phyloP scores from a whole-genome alignment of 345 rosid species.

The Lumnitzera racemosa region DNA sequence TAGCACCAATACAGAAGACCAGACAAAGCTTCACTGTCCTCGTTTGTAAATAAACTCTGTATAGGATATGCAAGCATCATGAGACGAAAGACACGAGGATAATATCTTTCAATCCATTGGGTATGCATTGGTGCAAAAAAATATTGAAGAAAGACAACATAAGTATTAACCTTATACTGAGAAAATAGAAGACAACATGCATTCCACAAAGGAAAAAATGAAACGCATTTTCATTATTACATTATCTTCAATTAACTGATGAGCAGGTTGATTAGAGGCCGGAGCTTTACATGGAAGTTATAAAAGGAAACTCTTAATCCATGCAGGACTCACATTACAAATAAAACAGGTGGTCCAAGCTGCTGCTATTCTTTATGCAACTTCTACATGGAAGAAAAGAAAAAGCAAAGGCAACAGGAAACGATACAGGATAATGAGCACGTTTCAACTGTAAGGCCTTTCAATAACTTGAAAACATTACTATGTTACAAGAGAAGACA shows the following conservation, averaged over 20 bases:
- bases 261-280: background rate
- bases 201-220: background rate
- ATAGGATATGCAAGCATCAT: too few relatives aligned
- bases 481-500: conserved; percentile 6
- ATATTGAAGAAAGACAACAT: too few relatives aligned
- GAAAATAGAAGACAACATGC: too few relatives aligned
- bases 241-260: background rate
- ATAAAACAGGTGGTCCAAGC: conserved; percentile 9
- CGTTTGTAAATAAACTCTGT: too few relatives aligned
- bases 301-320: conserved; percentile 4
- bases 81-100: too few relatives aligned
- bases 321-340: conserved; percentile 5
- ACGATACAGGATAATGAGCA: background rate
- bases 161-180: too few relatives aligned
- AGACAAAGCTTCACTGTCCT: too few relatives aligned
- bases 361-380: background rate
- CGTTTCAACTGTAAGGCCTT: conserved; percentile 1
- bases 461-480: conserved; percentile 5
- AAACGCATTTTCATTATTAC: background rate
- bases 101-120: too few relatives aligned
- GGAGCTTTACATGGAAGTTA: conserved; percentile 4
- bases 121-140: too few relatives aligned
- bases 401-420: background rate
- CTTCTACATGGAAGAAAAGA: background rate
- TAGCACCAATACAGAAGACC: too few relatives aligned